Percentiles rank a stretch among this genome's conserved stretches.
These are phyloP conservation scores for Moringa oleifera DNA, from an alignment of 345 rosid species.

Conservation along the genomic window DNA sequence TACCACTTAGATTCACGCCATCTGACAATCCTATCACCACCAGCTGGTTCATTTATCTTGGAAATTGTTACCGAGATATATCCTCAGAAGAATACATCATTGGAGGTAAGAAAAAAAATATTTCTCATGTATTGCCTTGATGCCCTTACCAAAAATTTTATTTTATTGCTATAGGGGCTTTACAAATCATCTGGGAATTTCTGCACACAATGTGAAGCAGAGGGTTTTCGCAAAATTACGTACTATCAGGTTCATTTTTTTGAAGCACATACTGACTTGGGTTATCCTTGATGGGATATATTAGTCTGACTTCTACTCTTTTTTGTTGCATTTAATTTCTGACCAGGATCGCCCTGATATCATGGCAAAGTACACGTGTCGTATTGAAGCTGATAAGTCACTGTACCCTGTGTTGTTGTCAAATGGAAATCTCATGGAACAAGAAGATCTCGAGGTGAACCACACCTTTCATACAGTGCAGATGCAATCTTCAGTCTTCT, in stretches of 20 bases:
- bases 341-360: conserved; percentile 94
- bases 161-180: conserved; percentile 56
- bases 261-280: conserved; percentile 7
- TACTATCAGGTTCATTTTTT: conserved; percentile 70
- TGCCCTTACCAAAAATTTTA: conserved; percentile 6
- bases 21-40: conserved; percentile 63
- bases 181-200: conserved; percentile 91
- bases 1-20: conserved; percentile 58
- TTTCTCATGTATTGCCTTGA: not conserved
- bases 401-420: conserved; percentile 84
- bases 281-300: conserved; percentile 8
- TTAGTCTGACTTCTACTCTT: conserved; percentile 10
- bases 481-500: too few relatives aligned
- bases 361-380: conserved; percentile 91
- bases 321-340: conserved; percentile 17
- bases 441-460: conserved; percentile 76
- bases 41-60: conserved; percentile 53
- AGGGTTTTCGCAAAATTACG: conserved; percentile 92
- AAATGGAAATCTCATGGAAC: conserved; percentile 84
- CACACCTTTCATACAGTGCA: not conserved
- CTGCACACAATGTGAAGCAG: conserved; percentile 99
- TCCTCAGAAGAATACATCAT: conserved; percentile 89
- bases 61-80: conserved; percentile 78
- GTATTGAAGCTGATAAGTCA: conserved; percentile 86
- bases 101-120: conserved; percentile 49